Conservation (phyloP, 2,329 filamentous ascomycete species). For the Mollisia scopiformis region DNA sequence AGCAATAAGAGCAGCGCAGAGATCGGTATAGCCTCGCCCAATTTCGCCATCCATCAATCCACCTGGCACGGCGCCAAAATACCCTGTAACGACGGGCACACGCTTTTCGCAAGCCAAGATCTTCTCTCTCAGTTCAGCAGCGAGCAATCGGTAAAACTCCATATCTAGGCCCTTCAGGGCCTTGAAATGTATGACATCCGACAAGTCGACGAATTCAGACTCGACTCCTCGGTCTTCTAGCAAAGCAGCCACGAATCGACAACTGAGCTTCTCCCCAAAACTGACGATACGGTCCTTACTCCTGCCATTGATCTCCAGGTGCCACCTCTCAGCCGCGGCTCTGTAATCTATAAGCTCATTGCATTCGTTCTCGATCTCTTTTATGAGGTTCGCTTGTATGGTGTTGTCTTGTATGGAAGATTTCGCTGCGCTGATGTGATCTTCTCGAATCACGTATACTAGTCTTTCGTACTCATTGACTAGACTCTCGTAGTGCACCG, state of each 20-base stretch:
- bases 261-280: slow-evolving; percentile 95
- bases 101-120: slow-evolving; percentile 66
- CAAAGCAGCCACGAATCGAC: slow-evolving; percentile 84
- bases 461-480: slow-evolving; percentile 70
- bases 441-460: slow-evolving; percentile 78
- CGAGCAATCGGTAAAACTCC: slow-evolving; percentile 70
- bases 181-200: slow-evolving; percentile 76
- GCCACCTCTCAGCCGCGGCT: slow-evolving; percentile 64
- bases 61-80: slow-evolving; percentile 91
- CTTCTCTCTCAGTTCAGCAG: slow-evolving; percentile 63
- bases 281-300: slow-evolving; percentile 89
- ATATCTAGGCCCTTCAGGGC: slow-evolving; percentile 61
- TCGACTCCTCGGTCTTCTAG: slow-evolving; percentile 80
- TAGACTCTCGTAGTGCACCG: slow-evolving; percentile 52
- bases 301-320: slow-evolving; percentile 75
- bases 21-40: slow-evolving; percentile 93
- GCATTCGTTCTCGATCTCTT: slow-evolving; percentile 78
- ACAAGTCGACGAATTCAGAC: slow-evolving; percentile 88
- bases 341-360: slow-evolving; percentile 77
- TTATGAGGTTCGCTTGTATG: slow-evolving; percentile 61
- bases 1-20: slow-evolving; percentile 89
- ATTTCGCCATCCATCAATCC: slow-evolving; percentile 87
- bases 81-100: slow-evolving; percentile 85
- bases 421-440: slow-evolving; percentile 77
- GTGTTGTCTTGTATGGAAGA: slow-evolving; percentile 59